Percentiles rank a stretch among this genome's conserved stretches.
These are phyloP conservation scores for Tetraselmis striata DNA, from an alignment of 139 green algal genomes.

Conservation along the genomic window DNA sequence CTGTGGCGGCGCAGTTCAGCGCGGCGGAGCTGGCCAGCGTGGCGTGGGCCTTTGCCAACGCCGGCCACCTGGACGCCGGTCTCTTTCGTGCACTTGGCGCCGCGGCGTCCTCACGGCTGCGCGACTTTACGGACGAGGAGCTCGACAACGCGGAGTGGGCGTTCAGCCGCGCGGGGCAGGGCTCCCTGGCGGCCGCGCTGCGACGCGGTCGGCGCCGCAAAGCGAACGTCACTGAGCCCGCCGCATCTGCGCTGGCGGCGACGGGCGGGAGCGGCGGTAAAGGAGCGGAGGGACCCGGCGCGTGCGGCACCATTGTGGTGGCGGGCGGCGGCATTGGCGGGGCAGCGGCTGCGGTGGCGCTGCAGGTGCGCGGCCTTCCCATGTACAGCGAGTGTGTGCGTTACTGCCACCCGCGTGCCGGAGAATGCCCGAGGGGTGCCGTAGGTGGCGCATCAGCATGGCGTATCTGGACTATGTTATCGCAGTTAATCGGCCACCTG, in stretches of 20 bases:
- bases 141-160: slow-evolving; percentile 28
- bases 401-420: too few relatives aligned
- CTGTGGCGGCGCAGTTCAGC: slow-evolving; percentile 11
- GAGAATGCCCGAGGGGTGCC: too few relatives aligned
- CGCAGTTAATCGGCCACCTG: too few relatives aligned
- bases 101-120: neutral
- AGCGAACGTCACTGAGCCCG: too few relatives aligned
- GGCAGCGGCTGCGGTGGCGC: slow-evolving; percentile 21
- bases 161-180: slow-evolving; percentile 16
- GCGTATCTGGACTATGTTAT: too few relatives aligned
- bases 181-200: slow-evolving; percentile 9
- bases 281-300: neutral
- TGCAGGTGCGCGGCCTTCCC: too few relatives aligned
- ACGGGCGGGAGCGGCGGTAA: too few relatives aligned
- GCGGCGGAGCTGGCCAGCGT: slow-evolving; percentile 18
- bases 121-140: slow-evolving; percentile 23
- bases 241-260: too few relatives aligned
- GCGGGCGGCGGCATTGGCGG: slow-evolving; percentile 33
- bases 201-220: slow-evolving; percentile 1
- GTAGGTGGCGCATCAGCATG: too few relatives aligned
- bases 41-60: slow-evolving; percentile 28
- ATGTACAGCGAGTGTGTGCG: too few relatives aligned
- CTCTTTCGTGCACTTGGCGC: slow-evolving; percentile 18
- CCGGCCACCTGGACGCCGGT: slow-evolving; percentile 6
- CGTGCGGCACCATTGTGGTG: slow-evolving; percentile 24